Evolutionary conservation across 768 basidiomycete species (phyloP), one percentile per base, ranked within the genome.

Genomic region (Pulveroboletus sp.): DNA sequence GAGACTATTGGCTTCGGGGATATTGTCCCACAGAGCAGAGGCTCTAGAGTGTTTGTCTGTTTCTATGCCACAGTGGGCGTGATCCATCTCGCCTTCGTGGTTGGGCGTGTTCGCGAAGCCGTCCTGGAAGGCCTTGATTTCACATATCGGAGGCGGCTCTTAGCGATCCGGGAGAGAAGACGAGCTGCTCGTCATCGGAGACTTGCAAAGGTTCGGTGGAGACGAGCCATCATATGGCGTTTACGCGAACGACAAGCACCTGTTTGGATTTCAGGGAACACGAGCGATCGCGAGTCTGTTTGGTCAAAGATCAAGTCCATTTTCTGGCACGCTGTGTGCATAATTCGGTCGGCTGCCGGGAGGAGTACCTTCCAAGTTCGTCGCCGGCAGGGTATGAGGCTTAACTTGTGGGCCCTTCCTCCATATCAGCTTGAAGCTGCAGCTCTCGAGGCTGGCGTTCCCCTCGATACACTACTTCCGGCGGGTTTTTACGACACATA

Each of bases 1-100:
- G 85, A 89, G 63, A 85, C 81, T 7, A 74, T 83, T 13, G 80
- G 78, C 66, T 89, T 89, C 59, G 89, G 89, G n/a, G 89, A 91
- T 59, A 83, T 89, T 46, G 63, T 70, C 9, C 86, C 87, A 3
- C 46, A 39, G 3, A 69, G 72, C 2, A 69, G 78, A 4, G 74
- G 74, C 1, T 71, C 79, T 4, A 81, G 81, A n/a, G 55, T 84
- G 11, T 84, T 85, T 56, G 71, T 76, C 0, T 80, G 80, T 60
- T 55, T 79, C 49, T 86, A 84, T 54, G 71, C 80, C 35, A 68
- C 72, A 1, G 65, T 82, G 31, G 85, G 86, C 10, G 77, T 91
- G 43, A 30, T 89, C 51, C 84, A 76, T 55, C 65, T 87, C 27
- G 83, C 77, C 11, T 70, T 89, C 11, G 78, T 81, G 11, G 81